A percentile compares a stretch with the other conserved stretches of the same genome.
phyloP scores from a whole-genome alignment of 768 basidiomycete genomes.

The Suillus americanus region DNA sequence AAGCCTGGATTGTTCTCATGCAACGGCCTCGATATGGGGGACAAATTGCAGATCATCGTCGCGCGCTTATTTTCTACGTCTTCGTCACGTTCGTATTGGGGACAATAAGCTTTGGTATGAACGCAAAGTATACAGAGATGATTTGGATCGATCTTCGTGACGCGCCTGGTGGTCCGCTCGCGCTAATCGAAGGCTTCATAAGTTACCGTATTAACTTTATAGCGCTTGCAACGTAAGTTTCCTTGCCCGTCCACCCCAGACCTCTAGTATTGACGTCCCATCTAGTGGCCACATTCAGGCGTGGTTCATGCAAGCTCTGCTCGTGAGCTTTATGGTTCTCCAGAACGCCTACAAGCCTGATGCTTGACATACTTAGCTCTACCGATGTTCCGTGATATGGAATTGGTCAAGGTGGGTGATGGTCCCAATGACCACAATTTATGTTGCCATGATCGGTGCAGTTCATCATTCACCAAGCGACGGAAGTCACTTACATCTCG shows the following conservation, averaged over 20 bases:
- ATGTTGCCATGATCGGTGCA: constrained; percentile 17
- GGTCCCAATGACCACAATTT: constrained; percentile 16
- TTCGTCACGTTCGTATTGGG: constrained; percentile 26
- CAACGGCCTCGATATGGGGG: constrained; percentile 3
- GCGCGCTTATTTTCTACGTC: constrained; percentile 21
- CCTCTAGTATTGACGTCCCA: not conserved
- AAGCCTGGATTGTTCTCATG: constrained; percentile 12
- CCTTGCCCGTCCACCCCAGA: not conserved
- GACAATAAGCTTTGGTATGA: constrained; percentile 23
- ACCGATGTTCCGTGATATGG: constrained; percentile 20
- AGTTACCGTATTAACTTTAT: constrained; percentile 20
- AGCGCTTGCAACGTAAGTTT: constrained; percentile 18
- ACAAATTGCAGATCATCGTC: constrained; percentile 3
- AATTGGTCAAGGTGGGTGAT: constrained; percentile 12
- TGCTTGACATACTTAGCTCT: not conserved
- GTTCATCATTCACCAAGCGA: not conserved
- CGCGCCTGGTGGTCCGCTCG: constrained; percentile 12
- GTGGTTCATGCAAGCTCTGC: constrained; percentile 29
- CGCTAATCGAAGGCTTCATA: constrained; percentile 14
- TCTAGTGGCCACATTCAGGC: constrained; percentile 27
- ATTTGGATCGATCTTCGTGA: constrained; percentile 33
- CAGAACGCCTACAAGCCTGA: not conserved
- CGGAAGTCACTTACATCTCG: not conserved
- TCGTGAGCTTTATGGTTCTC: constrained; percentile 13
- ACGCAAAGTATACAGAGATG: constrained; percentile 30